A percentile compares a stretch with the other conserved stretches of the same genome.
Conservation (phyloP, 345 rosid genomes). For the Citrus maxima region DNA sequence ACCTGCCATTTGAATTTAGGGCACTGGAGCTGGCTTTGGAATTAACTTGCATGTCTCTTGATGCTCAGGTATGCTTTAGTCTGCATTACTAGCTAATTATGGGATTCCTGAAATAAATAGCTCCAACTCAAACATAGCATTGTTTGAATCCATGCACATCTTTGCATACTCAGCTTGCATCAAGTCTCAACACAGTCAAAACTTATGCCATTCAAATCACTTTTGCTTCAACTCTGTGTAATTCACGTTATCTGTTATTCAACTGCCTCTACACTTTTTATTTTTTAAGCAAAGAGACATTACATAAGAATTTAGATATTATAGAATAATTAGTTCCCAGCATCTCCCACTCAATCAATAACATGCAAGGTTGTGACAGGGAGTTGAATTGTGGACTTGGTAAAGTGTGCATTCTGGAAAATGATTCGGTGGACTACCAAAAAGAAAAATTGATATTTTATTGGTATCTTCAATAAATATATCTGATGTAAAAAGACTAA, state of each 20-base stretch:
- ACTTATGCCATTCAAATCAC: neutral
- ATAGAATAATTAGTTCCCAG: neutral
- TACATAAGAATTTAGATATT: neutral
- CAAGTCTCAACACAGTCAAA: neutral
- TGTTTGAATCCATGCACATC: neutral
- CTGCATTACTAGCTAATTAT: slow-evolving; percentile 2
- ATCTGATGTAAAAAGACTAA: neutral
- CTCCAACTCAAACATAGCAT: neutral
- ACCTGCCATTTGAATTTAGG: slow-evolving; percentile 92
- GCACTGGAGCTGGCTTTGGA: slow-evolving; percentile 96
- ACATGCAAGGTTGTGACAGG: slow-evolving; percentile 1
- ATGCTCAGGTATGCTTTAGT: slow-evolving; percentile 64
- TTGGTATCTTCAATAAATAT: neutral
- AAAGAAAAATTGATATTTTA: neutral
- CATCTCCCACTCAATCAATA: neutral
- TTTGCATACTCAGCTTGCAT: neutral
- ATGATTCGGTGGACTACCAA: neutral
- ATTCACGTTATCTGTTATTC: neutral
- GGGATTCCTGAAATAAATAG: neutral
- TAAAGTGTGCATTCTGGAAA: slow-evolving; percentile 3
- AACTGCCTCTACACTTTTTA: neutral
- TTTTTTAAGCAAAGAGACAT: neutral
- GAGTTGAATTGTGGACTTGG: slow-evolving; percentile 5
- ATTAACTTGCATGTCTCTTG: slow-evolving; percentile 80
- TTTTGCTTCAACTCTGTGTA: neutral